A percentile compares a stretch with the other conserved stretches of the same genome.
Evolutionary conservation across 2,329 filamentous ascomycete genomes (phyloP).

Genomic region (Thermothelomyces thermophilus): DNA sequence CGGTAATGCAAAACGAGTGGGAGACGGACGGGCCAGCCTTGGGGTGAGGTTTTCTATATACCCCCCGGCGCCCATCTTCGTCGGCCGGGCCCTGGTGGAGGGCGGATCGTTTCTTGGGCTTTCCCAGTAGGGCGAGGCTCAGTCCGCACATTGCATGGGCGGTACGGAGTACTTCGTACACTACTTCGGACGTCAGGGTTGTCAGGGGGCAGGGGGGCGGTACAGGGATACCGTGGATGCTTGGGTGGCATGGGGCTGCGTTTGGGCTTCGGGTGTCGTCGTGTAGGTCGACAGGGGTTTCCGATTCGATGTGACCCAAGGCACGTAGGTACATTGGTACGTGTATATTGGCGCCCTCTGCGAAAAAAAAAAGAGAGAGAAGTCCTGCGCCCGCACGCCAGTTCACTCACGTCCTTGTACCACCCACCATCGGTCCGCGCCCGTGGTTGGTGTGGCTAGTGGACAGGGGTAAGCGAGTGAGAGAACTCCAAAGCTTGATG

Average conservation of each 20-base stretch:
- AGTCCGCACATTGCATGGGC: constrained; percentile 24
- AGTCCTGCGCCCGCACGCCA: constrained; percentile 14
- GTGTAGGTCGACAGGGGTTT: constrained; percentile 11
- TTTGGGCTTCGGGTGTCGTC: constrained; percentile 13
- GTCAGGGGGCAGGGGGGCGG: constrained; percentile 14
- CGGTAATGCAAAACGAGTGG: constrained; percentile 13
- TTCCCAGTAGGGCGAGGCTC: constrained; percentile 23
- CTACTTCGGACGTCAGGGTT: constrained; percentile 2
- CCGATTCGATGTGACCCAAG: constrained; percentile 11
- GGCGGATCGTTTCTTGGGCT: constrained; percentile 21
- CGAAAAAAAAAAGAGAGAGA: constrained; percentile 10
- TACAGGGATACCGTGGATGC: constrained; percentile 10
- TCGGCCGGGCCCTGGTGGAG: constrained; percentile 23
- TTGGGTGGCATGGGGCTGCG: constrained; percentile 20
- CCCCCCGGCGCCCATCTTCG: constrained; percentile 19
- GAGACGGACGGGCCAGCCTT: constrained; percentile 8
- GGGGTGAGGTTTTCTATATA: constrained; percentile 27
- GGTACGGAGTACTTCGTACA: too few species aligned
- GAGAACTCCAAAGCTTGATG: constrained; percentile 20
- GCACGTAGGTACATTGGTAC: constrained; percentile 16
- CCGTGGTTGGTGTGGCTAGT: constrained; percentile 20
- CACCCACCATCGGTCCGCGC: constrained; percentile 9
- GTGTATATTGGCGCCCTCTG: constrained; percentile 19
- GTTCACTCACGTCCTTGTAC: background rate
- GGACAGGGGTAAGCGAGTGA: constrained; percentile 22